phyloP scores from a whole-genome alignment of 2,329 filamentous ascomycete species.

The Simplicillium sp. region DNA sequence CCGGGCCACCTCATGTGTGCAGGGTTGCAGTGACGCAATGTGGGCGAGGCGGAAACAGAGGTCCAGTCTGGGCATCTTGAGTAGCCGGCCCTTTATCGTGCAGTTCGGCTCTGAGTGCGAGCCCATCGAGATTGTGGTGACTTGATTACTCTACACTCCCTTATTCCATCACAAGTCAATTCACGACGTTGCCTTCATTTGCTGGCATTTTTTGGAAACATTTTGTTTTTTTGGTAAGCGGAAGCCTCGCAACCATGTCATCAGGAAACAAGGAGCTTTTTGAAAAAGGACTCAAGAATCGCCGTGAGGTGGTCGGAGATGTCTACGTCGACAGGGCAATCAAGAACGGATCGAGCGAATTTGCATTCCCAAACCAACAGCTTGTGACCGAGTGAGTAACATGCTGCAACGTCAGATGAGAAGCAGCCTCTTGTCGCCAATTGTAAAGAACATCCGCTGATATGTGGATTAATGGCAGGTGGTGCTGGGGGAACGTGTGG shows the following conservation, averaged over 20 bases:
- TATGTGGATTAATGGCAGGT: neutral
- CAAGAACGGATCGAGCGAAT: constrained; percentile 38
- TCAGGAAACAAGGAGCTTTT: constrained; percentile 31
- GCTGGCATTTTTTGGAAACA: too few relatives aligned
- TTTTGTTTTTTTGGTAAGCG: too few relatives aligned
- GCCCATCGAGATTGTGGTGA: too few relatives aligned
- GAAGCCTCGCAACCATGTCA: neutral
- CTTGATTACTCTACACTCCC: too few relatives aligned
- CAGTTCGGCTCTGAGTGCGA: too few relatives aligned
- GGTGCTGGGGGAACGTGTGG: constrained; percentile 53
- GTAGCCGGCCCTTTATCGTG: too few relatives aligned
- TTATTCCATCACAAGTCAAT: too few relatives aligned
- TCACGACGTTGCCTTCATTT: too few relatives aligned
- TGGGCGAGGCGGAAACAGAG: too few relatives aligned
- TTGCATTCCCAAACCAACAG: constrained; percentile 49
- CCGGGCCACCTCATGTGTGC: too few relatives aligned
- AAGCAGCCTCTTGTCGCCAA: neutral
- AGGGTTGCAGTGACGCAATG: too few relatives aligned
- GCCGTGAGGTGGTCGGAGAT: constrained; percentile 47
- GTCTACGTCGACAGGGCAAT: constrained; percentile 48
- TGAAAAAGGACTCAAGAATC: constrained; percentile 48
- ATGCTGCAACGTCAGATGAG: neutral
- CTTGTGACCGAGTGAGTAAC: constrained; percentile 42
- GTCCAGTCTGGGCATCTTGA: too few relatives aligned
- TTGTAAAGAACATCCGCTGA: neutral